A percentile compares a stretch with the other conserved stretches of the same genome.
Evolutionary conservation across 208 protist genomes (phyloP).

Genomic region (Acanthamoeba triangularis): DNA sequence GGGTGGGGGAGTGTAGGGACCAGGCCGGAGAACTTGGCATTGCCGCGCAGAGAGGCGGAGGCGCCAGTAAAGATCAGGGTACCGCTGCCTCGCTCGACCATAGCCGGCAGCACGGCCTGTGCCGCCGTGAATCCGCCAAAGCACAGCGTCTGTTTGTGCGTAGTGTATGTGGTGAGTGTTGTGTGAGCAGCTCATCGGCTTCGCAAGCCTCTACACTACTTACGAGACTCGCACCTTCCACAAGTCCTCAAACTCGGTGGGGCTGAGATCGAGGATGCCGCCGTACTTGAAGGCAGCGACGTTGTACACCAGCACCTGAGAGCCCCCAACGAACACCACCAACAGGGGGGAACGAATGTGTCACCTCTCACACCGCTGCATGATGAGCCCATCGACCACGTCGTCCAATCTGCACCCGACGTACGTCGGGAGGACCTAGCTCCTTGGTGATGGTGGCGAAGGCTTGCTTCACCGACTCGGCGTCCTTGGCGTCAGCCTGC

Average conservation of each 20-base stretch:
- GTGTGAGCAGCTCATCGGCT: too few species aligned
- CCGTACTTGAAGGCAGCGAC: slow-evolving; percentile 69
- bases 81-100: slow-evolving; percentile 64
- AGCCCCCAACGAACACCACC: too few species aligned
- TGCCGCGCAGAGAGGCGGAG: slow-evolving; percentile 83
- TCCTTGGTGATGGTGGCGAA: slow-evolving; percentile 69
- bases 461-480: slow-evolving; percentile 48
- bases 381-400: too few species aligned
- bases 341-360: too few species aligned
- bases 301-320: slow-evolving; percentile 79
- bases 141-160: neutral
- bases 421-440: slow-evolving; percentile 1
- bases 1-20: too few species aligned
- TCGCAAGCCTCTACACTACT: too few species aligned
- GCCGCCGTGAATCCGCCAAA: slow-evolving; percentile 69
- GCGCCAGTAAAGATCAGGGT: slow-evolving; percentile 88
- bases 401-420: too few species aligned
- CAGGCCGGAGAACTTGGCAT: slow-evolving; percentile 79
- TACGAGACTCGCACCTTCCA: too few species aligned
- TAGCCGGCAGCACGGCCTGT: slow-evolving; percentile 79
- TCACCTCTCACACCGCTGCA: too few species aligned
- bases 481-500: slow-evolving; percentile 22
- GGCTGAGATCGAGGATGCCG: slow-evolving; percentile 1
- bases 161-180: too few species aligned
- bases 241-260: neutral